phyloP scores from a whole-genome alignment of 1,284 basidiomycete genomes.

The Wallemia ichthyophaga region DNA sequence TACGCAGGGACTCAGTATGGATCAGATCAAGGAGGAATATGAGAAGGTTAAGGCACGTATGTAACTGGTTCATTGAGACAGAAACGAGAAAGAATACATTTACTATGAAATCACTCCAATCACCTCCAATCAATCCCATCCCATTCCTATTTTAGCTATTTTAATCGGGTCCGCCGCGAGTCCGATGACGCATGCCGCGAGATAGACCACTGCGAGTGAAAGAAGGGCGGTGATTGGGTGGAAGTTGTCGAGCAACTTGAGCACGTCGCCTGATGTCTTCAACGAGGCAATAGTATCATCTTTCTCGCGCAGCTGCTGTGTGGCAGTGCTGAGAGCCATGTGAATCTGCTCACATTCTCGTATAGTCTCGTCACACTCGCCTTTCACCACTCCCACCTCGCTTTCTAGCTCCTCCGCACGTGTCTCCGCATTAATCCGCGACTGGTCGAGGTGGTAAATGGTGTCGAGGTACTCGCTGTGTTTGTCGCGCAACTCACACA shows the following conservation, averaged over 20 bases:
- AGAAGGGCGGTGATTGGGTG: not conserved
- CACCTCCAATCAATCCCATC: not conserved
- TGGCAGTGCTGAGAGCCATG: too few relatives aligned
- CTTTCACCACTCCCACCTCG: not conserved
- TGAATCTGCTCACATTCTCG: too few relatives aligned
- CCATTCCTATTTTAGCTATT: not conserved
- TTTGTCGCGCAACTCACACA: too few relatives aligned
- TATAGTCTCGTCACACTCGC: too few relatives aligned
- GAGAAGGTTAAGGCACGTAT: not conserved
- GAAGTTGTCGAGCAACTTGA: not conserved
- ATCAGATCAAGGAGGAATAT: not conserved
- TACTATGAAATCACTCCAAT: too few relatives aligned
- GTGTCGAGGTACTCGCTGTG: not conserved
- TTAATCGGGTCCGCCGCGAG: not conserved
- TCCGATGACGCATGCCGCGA: not conserved
- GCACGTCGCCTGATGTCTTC: not conserved
- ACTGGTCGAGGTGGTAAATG: not conserved
- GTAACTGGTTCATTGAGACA: not conserved
- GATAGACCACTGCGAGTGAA: not conserved
- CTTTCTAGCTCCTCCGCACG: not conserved
- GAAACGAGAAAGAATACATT: not conserved
- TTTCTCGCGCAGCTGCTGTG: not conserved
- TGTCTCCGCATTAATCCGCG: too few relatives aligned
- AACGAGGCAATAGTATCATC: not conserved
- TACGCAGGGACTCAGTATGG: conserved; percentile 5